A percentile compares a stretch with the other conserved stretches of the same genome.
phyloP scores from a whole-genome alignment of 257 asterid species.

The Forsythia suspensa region DNA sequence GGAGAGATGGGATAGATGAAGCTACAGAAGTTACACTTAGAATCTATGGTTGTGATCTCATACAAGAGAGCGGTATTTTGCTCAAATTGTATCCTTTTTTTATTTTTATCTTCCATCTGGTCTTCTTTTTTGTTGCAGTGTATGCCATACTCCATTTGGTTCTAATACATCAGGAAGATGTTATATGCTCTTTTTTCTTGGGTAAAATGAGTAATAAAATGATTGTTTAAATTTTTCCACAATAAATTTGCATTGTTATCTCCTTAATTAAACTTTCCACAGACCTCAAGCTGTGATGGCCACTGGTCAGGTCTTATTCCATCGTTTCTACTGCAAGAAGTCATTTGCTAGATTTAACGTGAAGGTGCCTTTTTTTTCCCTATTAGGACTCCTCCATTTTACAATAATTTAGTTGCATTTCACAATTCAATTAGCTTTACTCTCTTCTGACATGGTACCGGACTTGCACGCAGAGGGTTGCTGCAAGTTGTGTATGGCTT shows the following conservation, averaged over 20 bases:
- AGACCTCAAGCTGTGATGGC: slow-evolving; percentile 99
- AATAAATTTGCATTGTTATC: slow-evolving; percentile 7
- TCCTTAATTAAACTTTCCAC: slow-evolving; percentile 51
- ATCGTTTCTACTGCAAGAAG: slow-evolving; percentile 93
- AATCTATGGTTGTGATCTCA: slow-evolving; percentile 93
- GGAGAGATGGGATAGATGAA: slow-evolving; percentile 81
- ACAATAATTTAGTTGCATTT: slow-evolving; percentile 1
- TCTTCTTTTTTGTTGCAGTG: neutral
- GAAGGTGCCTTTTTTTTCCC: slow-evolving; percentile 50
- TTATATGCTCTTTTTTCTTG: neutral
- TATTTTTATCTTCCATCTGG: neutral
- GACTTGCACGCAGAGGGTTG: slow-evolving; percentile 64
- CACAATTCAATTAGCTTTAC: slow-evolving; percentile 4
- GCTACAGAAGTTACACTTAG: slow-evolving; percentile 79
- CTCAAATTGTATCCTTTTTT: slow-evolving; percentile 80
- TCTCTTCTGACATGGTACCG: slow-evolving; percentile 18
- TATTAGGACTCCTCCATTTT: neutral
- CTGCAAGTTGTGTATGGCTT: slow-evolving; percentile 99
- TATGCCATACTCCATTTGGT: neutral
- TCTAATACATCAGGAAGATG: neutral
- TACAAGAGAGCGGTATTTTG: slow-evolving; percentile 93
- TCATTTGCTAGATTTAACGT: slow-evolving; percentile 88
- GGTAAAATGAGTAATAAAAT: slow-evolving; percentile 1
- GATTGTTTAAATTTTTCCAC: neutral
- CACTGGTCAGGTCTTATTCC: slow-evolving; percentile 93